phyloP scores from a whole-genome alignment of 768 basidiomycete genomes.

The Collybia sordida region DNA sequence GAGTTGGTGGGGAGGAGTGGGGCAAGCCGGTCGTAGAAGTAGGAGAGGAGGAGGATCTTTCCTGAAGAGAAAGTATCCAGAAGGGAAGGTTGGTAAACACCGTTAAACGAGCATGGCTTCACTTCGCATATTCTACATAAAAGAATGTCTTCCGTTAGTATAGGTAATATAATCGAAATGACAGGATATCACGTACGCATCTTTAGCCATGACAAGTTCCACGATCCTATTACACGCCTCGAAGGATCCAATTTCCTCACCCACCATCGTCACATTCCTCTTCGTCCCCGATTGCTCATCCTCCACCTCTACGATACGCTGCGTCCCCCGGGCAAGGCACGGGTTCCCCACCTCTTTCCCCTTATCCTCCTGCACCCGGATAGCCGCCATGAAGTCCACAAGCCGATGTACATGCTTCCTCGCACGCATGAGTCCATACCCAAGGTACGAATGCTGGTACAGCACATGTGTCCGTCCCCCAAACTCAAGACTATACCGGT shows the following conservation, averaged over 20 bases:
- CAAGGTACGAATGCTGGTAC: slow-evolving; percentile 98
- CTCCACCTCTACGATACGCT: slow-evolving; percentile 62
- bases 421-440: slow-evolving; percentile 92
- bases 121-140: slow-evolving; percentile 72
- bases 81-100: slow-evolving; percentile 94
- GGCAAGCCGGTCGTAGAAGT: slow-evolving; percentile 93
- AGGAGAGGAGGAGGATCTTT: slow-evolving; percentile 88
- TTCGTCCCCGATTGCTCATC: slow-evolving; percentile 35
- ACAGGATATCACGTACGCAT: slow-evolving; percentile 64
- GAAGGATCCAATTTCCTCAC: slow-evolving; percentile 78
- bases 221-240: slow-evolving; percentile 84
- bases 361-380: slow-evolving; percentile 28
- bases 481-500: slow-evolving; percentile 84
- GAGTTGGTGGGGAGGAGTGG: slow-evolving; percentile 54
- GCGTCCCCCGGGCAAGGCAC: slow-evolving; percentile 73
- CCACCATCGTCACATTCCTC: slow-evolving; percentile 82
- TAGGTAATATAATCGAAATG: not conserved
- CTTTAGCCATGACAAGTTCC: slow-evolving; percentile 91
- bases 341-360: slow-evolving; percentile 59
- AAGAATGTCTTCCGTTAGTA: not conserved
- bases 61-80: slow-evolving; percentile 86
- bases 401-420: slow-evolving; percentile 82
- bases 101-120: slow-evolving; percentile 96
- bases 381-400: slow-evolving; percentile 78
- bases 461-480: slow-evolving; percentile 69